Percentiles rank a stretch among this genome's conserved stretches.
Conservation (phyloP, 331 rosid species). For the Quercus tomentella region DNA sequence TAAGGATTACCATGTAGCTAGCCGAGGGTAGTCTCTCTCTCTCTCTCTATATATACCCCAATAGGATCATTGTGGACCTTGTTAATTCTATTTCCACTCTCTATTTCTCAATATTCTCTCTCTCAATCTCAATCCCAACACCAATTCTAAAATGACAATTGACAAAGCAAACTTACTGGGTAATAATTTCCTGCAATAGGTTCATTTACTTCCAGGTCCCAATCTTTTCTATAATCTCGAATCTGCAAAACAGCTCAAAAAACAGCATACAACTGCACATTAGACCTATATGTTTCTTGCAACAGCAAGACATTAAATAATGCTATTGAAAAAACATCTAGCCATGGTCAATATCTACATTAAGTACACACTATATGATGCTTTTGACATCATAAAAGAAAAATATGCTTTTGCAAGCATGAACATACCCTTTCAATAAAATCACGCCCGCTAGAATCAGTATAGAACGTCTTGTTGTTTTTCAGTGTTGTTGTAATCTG, state of each 20-base stretch:
- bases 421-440: slow-evolving; percentile 59
- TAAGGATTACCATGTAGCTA: background rate
- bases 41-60: too few species aligned
- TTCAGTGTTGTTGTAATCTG: slow-evolving; percentile 53
- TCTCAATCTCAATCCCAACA: background rate
- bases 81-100: background rate
- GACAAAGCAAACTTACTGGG: slow-evolving; percentile 33
- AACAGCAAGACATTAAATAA: background rate
- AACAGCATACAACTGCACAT: background rate
- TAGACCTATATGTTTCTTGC: background rate
- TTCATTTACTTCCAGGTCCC: slow-evolving; percentile 35
- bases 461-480: slow-evolving; percentile 61
- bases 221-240: slow-evolving; percentile 37
- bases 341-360: too few species aligned
- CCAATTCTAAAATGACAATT: too few species aligned
- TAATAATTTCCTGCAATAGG: slow-evolving; percentile 63
- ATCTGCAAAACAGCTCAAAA: slow-evolving; percentile 26
- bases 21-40: too few species aligned
- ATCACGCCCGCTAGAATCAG: slow-evolving; percentile 90
- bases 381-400: too few species aligned
- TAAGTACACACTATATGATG: too few species aligned
- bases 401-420: background rate
- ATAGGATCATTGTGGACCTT: too few species aligned
- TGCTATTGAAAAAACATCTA: background rate
- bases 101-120: background rate